Evolutionary conservation across 2,329 filamentous ascomycete genomes (phyloP).

Genomic region (Chaetomium globosum): DNA sequence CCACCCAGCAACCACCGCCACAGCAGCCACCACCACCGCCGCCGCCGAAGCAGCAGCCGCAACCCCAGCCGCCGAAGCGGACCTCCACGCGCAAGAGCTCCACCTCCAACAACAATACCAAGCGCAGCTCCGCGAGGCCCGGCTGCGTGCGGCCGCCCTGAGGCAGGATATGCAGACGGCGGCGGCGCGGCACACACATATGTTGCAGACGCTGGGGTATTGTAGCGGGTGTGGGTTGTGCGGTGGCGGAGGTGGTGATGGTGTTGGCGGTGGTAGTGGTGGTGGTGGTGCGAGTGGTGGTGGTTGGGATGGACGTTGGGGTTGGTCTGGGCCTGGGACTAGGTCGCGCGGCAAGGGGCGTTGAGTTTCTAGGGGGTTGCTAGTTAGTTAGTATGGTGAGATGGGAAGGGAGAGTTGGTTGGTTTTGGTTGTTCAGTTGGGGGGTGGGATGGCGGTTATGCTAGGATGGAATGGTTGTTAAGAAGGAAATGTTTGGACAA

Average conservation of each 20-base stretch:
- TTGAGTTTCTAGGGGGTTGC: neutral
- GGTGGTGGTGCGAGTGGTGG: too few species aligned
- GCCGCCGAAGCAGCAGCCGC: too few species aligned
- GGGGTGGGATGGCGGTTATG: neutral
- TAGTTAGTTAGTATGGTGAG: neutral
- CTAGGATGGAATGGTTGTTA: neutral
- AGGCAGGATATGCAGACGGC: neutral
- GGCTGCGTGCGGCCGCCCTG: too few species aligned
- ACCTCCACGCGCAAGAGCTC: neutral
- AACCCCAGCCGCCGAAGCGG: too few species aligned
- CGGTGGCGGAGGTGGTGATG: neutral
- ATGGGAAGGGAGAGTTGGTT: neutral
- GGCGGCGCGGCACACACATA: neutral
- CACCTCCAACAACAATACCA: neutral
- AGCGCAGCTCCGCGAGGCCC: too few species aligned
- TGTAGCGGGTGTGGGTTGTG: conserved; percentile 11
- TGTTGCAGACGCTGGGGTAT: neutral
- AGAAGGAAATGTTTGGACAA: neutral
- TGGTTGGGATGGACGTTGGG: neutral
- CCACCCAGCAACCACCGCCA: too few species aligned
- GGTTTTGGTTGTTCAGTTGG: neutral
- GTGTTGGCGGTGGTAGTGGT: neutral
- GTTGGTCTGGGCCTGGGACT: neutral
- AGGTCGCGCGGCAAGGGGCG: too few species aligned
- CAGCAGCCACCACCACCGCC: too few species aligned